These are phyloP conservation scores for Syzygium aromaticum DNA, from an alignment of 345 rosid genomes.

Conservation along the genomic window DNA sequence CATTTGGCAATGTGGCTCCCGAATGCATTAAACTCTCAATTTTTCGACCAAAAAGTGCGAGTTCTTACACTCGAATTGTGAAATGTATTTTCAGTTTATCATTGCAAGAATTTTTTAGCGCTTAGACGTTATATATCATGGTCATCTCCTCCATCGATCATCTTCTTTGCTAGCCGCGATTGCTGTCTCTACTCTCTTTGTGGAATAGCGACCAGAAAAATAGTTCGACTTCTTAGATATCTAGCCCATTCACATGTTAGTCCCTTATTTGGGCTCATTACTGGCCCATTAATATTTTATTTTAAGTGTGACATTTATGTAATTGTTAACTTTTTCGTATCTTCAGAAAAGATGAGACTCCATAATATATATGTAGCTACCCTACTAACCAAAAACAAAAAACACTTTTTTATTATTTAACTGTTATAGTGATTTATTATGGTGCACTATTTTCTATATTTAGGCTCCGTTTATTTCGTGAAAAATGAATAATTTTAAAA, in stretches of 20 bases:
- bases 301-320: background rate
- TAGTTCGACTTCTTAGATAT: background rate
- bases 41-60: background rate
- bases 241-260: background rate
- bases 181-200: no score
- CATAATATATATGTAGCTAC: background rate
- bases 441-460: accelerated
- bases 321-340: no score
- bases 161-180: background rate
- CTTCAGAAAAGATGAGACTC: background rate
- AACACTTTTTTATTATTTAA: background rate
- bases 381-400: background rate
- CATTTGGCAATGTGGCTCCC: background rate
- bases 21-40: background rate
- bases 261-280: background rate
- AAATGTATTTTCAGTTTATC: background rate
- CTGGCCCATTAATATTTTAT: background rate
- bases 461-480: no score
- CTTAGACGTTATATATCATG: background rate
- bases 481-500: no score
- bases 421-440: background rate
- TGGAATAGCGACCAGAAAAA: no score
- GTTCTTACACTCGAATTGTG: background rate
- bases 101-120: background rate
- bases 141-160: background rate